Evolutionary conservation across 768 basidiomycete species (phyloP), one percentile per base, ranked within the genome.

Genomic region (Omphalotus guepiniiformis): DNA sequence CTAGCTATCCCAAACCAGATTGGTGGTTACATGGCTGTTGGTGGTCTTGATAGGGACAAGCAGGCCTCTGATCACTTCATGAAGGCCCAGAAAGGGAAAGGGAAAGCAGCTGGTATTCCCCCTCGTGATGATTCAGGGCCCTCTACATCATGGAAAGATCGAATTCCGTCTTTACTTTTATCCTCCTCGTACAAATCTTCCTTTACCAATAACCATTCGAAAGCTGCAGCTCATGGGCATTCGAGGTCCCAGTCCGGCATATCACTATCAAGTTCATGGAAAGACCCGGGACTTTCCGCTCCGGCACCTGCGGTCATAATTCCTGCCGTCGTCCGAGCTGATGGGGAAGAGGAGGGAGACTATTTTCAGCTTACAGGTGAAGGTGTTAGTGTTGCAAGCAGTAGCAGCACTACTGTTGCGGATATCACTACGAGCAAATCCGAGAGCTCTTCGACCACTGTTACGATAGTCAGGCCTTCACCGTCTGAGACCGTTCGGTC

Each of bases 271-370:
- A 63, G 64, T 16, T 71, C 69, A 47, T 78, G 78, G 76, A 73
- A 78, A 56, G 75, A 77, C 56, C 76, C 72, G 13, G 76, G 78
- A 23, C 62, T 71, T 19, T 68, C 71, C n/a, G 69, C 75, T 7
- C 78, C 69, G 21, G 78, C 78, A 0, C 78, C 78, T 38, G 76
- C 75, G 1, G 69, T 80, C 13, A 64, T 80, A 39, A 74, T 80
- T 6, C 76, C 74, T 36, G 71, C 74, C 21, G 69, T 74, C 26
- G 75, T 72, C 8, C 63, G 67, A 25, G 70, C 74, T 16, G 73
- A 68, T 55, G 71, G 70, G 19, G 68, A 66, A 19, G 68, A 71
- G 51, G 62, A 56, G 16, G 60, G 64, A 19, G 66, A 67, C 39
- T 72, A 64, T 50, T 69, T 70, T 21, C 63, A 66, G 37, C 54